Evolutionary conservation across 2,329 filamentous ascomycete species (phyloP).

Genomic region (Botryotinia calthae): DNA sequence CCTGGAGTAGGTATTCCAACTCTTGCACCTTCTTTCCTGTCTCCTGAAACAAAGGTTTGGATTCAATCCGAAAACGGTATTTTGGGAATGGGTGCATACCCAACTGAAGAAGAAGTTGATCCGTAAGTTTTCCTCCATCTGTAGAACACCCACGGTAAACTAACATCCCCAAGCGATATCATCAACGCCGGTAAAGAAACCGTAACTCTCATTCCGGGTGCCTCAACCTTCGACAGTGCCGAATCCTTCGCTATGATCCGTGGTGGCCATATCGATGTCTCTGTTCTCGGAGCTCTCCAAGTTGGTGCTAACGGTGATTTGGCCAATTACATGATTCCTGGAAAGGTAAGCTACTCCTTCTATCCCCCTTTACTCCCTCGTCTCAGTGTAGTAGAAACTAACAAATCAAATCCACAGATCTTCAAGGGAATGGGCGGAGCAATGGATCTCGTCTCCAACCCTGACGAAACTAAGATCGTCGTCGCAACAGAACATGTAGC

Average conservation of each 20-base stretch:
- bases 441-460: slow-evolving; percentile 71
- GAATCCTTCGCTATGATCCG: slow-evolving; percentile 87
- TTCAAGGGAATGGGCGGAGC: slow-evolving; percentile 81
- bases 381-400: background rate
- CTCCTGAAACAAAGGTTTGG: slow-evolving; percentile 68
- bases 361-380: background rate
- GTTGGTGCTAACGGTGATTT: slow-evolving; percentile 75
- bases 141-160: no score
- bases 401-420: slow-evolving; percentile 32
- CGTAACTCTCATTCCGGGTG: slow-evolving; percentile 73
- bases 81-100: slow-evolving; percentile 78
- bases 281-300: slow-evolving; percentile 67
- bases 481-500: slow-evolving; percentile 68
- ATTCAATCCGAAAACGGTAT: slow-evolving; percentile 87
- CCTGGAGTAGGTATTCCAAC: slow-evolving; percentile 74
- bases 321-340: slow-evolving; percentile 87
- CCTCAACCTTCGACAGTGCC: slow-evolving; percentile 72
- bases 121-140: slow-evolving; percentile 38
- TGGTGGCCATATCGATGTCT: slow-evolving; percentile 77
- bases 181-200: slow-evolving; percentile 88
- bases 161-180: slow-evolving; percentile 50
- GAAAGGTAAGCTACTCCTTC: slow-evolving; percentile 56
- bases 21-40: slow-evolving; percentile 74
- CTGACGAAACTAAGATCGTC: slow-evolving; percentile 67
- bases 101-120: slow-evolving; percentile 68